Conservation (phyloP, 2,329 filamentous ascomycete genomes). For the Exophiala calicioides region DNA sequence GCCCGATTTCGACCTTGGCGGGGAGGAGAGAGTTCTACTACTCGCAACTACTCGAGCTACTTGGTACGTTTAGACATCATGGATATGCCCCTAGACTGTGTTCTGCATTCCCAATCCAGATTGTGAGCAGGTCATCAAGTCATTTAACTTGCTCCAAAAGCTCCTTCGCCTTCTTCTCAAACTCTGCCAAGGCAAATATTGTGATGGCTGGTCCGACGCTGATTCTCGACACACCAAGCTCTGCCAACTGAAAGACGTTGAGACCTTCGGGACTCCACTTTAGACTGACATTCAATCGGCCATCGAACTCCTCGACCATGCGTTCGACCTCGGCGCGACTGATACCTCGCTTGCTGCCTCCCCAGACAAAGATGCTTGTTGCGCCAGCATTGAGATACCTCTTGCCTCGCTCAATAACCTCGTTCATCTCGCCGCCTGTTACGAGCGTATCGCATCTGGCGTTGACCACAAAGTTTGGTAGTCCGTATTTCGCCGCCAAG, state of each 20-base stretch:
- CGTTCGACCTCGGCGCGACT: slow-evolving; percentile 49
- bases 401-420: slow-evolving; percentile 56
- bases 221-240: slow-evolving; percentile 57
- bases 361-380: slow-evolving; percentile 63
- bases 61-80: too few species aligned
- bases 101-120: too few species aligned
- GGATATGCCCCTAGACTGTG: too few species aligned
- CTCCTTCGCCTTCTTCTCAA: slow-evolving; percentile 7
- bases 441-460: slow-evolving; percentile 59
- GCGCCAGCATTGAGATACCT: slow-evolving; percentile 62
- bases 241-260: slow-evolving; percentile 47
- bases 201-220: slow-evolving; percentile 52
- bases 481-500: slow-evolving; percentile 49
- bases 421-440: slow-evolving; percentile 42
- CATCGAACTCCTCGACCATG: slow-evolving; percentile 52
- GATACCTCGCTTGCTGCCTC: slow-evolving; percentile 49
- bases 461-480: slow-evolving; percentile 59
- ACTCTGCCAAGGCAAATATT: slow-evolving; percentile 9
- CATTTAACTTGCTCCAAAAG: slow-evolving; percentile 5
- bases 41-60: too few species aligned
- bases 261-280: slow-evolving; percentile 42
- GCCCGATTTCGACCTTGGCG: too few species aligned
- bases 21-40: too few species aligned
- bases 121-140: too few species aligned
- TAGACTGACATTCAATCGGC: slow-evolving; percentile 53